Evolutionary conservation across 139 green algal species (phyloP).

Genomic region (Chloropicon primus): DNA sequence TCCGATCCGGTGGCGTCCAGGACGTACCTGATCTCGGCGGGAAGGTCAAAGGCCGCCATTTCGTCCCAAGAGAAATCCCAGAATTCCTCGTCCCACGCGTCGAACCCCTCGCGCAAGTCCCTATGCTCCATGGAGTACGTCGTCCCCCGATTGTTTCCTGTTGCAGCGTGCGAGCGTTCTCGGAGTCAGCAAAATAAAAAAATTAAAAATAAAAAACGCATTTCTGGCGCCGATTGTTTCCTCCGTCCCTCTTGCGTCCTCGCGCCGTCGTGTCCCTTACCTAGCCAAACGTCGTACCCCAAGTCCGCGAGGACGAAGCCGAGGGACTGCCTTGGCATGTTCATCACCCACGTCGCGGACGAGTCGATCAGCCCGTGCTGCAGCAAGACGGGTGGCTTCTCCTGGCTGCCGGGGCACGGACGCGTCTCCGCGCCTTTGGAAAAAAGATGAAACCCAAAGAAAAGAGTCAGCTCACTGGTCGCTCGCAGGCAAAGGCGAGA

Average conservation of each 20-base stretch:
- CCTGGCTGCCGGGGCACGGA: not conserved
- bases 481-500: not conserved
- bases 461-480: no score
- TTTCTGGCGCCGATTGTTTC: no score
- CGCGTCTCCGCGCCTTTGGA: not conserved
- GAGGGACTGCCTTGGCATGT: slow-evolving; percentile 40
- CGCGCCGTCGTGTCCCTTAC: slow-evolving; percentile 33
- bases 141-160: not conserved
- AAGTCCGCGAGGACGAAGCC: slow-evolving; percentile 62
- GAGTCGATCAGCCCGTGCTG: slow-evolving; percentile 63
- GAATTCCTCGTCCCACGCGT: slow-evolving; percentile 15
- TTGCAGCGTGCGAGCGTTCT: no score
- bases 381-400: slow-evolving; percentile 44
- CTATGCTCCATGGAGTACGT: not conserved
- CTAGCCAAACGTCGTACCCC: slow-evolving; percentile 33
- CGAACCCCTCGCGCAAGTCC: not conserved
- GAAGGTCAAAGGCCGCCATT: slow-evolving; percentile 51
- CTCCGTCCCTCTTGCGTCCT: no score
- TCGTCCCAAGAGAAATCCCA: slow-evolving; percentile 48
- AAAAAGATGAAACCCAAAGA: not conserved
- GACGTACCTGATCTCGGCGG: slow-evolving; percentile 36
- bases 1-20: slow-evolving; percentile 20
- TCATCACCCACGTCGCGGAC: slow-evolving; percentile 51
- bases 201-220: no score
- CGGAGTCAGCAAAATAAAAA: no score